Conservation (phyloP, 2,329 filamentous ascomycete genomes). For the Phyllosticta citrichinensis region DNA sequence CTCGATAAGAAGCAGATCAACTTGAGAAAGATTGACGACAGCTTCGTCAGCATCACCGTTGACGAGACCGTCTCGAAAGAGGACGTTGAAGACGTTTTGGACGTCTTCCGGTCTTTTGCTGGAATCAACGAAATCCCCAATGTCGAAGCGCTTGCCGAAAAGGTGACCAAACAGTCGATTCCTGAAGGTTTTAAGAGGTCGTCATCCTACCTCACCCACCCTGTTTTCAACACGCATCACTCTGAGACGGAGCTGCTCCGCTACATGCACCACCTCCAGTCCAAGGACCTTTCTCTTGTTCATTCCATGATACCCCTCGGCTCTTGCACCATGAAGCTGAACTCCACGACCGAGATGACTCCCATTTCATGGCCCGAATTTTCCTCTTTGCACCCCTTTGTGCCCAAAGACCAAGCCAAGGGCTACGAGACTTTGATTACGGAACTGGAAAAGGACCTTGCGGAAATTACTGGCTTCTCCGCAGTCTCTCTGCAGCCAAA, state of each 20-base stretch:
- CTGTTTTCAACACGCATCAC: conserved; percentile 90
- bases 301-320: conserved; percentile 98
- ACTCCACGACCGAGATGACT: conserved; percentile 87
- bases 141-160: conserved; percentile 9
- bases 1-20: conserved; percentile 47
- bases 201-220: conserved; percentile 72
- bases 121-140: conserved; percentile 35
- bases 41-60: conserved; percentile 61
- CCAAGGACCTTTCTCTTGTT: conserved; percentile 84
- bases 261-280: conserved; percentile 88
- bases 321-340: conserved; percentile 98
- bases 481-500: conserved; percentile 88
- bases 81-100: conserved; percentile 48
- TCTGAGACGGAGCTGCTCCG: conserved; percentile 90
- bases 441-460: conserved; percentile 65
- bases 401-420: conserved; percentile 50
- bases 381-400: conserved; percentile 72
- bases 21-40: conserved; percentile 51
- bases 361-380: conserved; percentile 70
- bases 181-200: conserved; percentile 57
- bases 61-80: conserved; percentile 60
- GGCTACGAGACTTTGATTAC: conserved; percentile 63
- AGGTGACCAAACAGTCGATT: conserved; percentile 21
- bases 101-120: conserved; percentile 42
- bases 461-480: conserved; percentile 80